phyloP scores from a whole-genome alignment of 1,284 basidiomycete species.

The Ceratobasidium sp. region DNA sequence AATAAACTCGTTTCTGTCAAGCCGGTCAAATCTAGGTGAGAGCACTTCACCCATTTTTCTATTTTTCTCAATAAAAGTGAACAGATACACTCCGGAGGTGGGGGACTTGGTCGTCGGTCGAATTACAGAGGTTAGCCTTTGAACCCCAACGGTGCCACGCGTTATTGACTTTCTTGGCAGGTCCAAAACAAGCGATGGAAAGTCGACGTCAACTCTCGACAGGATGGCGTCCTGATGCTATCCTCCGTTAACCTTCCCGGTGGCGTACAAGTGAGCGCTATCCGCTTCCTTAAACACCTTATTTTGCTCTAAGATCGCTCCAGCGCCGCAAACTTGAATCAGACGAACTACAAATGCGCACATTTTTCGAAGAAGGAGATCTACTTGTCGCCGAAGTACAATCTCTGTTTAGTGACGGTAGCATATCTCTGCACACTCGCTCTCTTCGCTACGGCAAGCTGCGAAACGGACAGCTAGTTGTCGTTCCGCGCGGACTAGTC shows the following conservation, averaged over 20 bases:
- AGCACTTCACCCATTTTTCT: conserved; percentile 2
- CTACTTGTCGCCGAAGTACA: conserved; percentile 98
- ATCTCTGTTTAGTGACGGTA: conserved; percentile 93
- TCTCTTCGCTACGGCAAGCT: conserved; percentile 98
- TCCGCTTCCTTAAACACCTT: conserved; percentile 43
- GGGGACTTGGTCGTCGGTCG: conserved; percentile 98
- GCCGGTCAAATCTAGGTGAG: conserved; percentile 86
- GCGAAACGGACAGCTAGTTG: conserved; percentile 91
- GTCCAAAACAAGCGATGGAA: conserved; percentile 96
- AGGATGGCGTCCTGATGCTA: conserved; percentile 95
- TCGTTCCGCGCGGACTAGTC: conserved; percentile 87
- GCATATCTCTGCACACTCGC: conserved; percentile 95
- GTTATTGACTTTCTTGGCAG: conserved; percentile 57
- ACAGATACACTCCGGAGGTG: conserved; percentile 94
- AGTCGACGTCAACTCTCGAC: conserved; percentile 94
- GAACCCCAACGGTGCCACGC: not conserved
- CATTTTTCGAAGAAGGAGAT: conserved; percentile 98
- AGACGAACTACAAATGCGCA: conserved; percentile 98
- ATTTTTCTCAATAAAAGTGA: conserved; percentile 37
- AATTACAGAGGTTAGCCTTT: conserved; percentile 84
- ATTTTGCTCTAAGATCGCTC: conserved; percentile 36
- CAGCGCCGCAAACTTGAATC: conserved; percentile 96
- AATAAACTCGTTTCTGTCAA: conserved; percentile 96
- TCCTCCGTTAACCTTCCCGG: conserved; percentile 99
- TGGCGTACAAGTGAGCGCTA: conserved; percentile 83